phyloP scores from a whole-genome alignment of 495 filamentous ascomycete genomes.

The Cudoniella acicularis region DNA sequence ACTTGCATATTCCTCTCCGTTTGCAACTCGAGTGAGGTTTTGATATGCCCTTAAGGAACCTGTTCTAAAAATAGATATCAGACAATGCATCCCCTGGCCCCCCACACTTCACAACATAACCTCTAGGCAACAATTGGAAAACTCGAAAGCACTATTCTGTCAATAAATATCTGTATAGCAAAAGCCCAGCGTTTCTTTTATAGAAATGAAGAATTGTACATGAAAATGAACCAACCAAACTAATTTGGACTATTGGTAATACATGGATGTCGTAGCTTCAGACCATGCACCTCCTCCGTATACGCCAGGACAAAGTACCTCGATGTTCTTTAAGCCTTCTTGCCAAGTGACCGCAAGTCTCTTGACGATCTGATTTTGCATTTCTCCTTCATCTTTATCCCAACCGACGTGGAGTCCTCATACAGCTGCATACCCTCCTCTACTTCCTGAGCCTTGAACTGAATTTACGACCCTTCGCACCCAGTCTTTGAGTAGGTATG shows the following conservation, averaged over 20 bases:
- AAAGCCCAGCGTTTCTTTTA: background rate
- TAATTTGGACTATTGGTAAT: background rate
- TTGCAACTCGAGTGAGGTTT: too few relatives aligned
- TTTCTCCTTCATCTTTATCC: background rate
- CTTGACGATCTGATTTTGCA: background rate
- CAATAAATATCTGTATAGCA: background rate
- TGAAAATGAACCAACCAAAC: background rate
- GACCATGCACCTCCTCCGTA: background rate
- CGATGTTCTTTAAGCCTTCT: background rate
- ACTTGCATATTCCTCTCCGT: too few relatives aligned
- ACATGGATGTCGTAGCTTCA: background rate
- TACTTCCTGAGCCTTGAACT: slow-evolving; percentile 70
- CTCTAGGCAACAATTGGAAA: background rate
- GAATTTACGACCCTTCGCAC: slow-evolving; percentile 71
- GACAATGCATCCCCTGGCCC: too few relatives aligned
- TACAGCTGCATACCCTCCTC: slow-evolving; percentile 93
- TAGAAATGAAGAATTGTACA: background rate
- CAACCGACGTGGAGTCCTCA: too few relatives aligned
- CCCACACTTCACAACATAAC: too few relatives aligned
- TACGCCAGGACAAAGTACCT: background rate
- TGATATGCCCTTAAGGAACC: too few relatives aligned
- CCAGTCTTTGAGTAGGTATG: slow-evolving; percentile 91
- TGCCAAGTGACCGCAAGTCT: too few relatives aligned
- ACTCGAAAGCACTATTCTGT: too few relatives aligned
- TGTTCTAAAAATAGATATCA: too few relatives aligned